Evolutionary conservation across 768 basidiomycete genomes (phyloP), one percentile per base, ranked within the genome.

Genomic region (Pleurotus sapidus): DNA sequence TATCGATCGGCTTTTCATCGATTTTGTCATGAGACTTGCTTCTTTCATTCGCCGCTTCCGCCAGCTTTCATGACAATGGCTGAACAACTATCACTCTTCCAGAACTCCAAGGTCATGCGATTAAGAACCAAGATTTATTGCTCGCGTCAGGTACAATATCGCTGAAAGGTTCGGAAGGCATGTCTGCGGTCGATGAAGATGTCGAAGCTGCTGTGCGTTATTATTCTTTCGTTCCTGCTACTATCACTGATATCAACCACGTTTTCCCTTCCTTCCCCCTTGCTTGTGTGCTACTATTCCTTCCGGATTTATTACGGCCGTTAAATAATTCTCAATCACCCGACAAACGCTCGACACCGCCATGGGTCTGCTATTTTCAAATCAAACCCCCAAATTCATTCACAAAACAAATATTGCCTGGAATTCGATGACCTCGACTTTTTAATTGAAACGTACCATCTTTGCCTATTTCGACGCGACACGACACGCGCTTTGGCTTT

Each of bases 101-200:
- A 97, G 96, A 90, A 70, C 79, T 98, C 43, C 93, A 96, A 77
- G 97, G 97, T 60, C 95, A 98, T 77, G 93, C 95, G 69, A 94
- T 93, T 70, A 97, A 96, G 74, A 96, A 95, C 68, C 93, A 95
- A 74, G 95, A 97, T 77, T 77, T 97, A 40, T 81, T 98, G 59
- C 81, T 94, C 63, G 94, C 95, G 5, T 93, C 93, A 46, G 95
- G 92, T 42, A 86, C 87, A 24, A 84, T 95, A 58, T 84, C 90
- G 15, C 80, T 91, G 63, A 88, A 84, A 68, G 93, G 91, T 23
- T 82, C 86, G 53, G 95, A 95, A 66, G 84, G 87, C 37, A 76
- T 94, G 70, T 86, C 84, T 56, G 93, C 92, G 18, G 81, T 93
- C 18, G 90, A 96, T 71, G 96, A 97, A 63, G 95, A 98, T 69